These are phyloP conservation scores for Pythium vanterpoolii DNA, from an alignment of 352 stramenopile genomes.

Conservation along the genomic window DNA sequence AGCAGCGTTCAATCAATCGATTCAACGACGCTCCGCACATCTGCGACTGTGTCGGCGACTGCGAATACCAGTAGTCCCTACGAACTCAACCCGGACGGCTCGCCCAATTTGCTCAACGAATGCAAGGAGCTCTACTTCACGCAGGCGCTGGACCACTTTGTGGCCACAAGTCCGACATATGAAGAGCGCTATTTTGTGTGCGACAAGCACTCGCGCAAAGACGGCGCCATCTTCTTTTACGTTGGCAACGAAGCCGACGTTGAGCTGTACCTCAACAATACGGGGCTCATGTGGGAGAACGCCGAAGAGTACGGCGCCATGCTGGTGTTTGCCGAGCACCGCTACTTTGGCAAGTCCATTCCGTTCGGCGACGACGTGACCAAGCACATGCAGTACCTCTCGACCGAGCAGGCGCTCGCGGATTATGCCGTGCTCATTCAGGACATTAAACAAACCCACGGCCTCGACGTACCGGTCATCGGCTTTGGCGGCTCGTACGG, in stretches of 20 bases:
- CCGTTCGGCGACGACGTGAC: conserved; percentile 61
- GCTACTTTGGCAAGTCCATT: conserved; percentile 94
- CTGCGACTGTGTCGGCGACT: background rate
- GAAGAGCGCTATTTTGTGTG: conserved; percentile 87
- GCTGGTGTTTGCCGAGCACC: conserved; percentile 96
- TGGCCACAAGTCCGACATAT: conserved; percentile 54
- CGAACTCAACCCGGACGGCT: conserved; percentile 36
- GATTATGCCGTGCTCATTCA: conserved; percentile 83
- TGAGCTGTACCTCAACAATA: conserved; percentile 94
- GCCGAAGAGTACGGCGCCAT: conserved; percentile 86
- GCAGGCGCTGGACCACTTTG: conserved; percentile 79
- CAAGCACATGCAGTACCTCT: conserved; percentile 74
- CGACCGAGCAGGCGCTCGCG: conserved; percentile 83
- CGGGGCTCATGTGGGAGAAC: conserved; percentile 96
- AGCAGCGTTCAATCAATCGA: background rate
- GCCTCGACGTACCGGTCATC: conserved; percentile 72
- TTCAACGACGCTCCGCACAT: background rate
- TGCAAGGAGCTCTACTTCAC: conserved; percentile 74
- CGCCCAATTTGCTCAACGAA: conserved; percentile 38
- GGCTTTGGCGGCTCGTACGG: conserved; percentile 92
- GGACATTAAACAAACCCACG: conserved; percentile 45
- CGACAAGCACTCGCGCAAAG: conserved; percentile 52
- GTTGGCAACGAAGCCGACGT: conserved; percentile 95
- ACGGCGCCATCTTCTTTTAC: conserved; percentile 92
- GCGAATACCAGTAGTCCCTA: conserved; percentile 25